phyloP scores from a whole-genome alignment of 2,329 filamentous ascomycete genomes.

The Epichloe festucae region DNA sequence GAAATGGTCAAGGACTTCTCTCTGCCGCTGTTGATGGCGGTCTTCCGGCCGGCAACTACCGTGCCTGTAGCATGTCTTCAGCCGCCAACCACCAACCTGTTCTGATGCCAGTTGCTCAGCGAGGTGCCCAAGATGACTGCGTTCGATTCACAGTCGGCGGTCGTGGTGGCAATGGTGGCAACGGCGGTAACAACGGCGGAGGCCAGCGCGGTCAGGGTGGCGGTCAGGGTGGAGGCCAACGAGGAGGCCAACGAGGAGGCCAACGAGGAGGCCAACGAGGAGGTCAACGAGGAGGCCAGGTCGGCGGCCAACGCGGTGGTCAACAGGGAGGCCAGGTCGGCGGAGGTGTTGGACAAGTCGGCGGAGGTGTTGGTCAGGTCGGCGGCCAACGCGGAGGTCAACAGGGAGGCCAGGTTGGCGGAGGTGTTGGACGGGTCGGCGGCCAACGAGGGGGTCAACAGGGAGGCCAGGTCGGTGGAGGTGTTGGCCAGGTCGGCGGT shows the following conservation, averaged over 20 bases:
- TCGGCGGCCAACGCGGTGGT: background rate
- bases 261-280: background rate
- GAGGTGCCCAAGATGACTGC: constrained; percentile 54
- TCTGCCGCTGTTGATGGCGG: constrained; percentile 41
- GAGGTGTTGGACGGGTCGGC: too few relatives aligned
- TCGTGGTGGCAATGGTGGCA: constrained; percentile 8
- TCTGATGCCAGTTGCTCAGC: constrained; percentile 53
- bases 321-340: background rate
- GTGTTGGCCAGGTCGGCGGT: too few relatives aligned
- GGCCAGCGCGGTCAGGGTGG: constrained; percentile 1
- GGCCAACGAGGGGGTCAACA: too few relatives aligned
- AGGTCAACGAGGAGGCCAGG: background rate
- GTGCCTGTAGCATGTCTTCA: constrained; percentile 49
- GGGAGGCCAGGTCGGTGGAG: too few relatives aligned
- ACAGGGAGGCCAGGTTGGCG: too few relatives aligned
- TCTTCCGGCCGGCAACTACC: constrained; percentile 50
- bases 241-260: background rate
- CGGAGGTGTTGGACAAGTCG: too few relatives aligned
- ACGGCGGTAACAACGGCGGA: constrained; percentile 9
- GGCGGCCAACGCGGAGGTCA: too few relatives aligned
- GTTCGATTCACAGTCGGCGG: constrained; percentile 42
- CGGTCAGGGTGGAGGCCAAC: background rate
- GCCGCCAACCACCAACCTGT: constrained; percentile 56
- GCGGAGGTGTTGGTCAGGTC: too few relatives aligned
- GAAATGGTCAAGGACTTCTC: constrained; percentile 41